phyloP scores from a whole-genome alignment of 1,284 basidiomycete species.

The Hemileia vastatrix region DNA sequence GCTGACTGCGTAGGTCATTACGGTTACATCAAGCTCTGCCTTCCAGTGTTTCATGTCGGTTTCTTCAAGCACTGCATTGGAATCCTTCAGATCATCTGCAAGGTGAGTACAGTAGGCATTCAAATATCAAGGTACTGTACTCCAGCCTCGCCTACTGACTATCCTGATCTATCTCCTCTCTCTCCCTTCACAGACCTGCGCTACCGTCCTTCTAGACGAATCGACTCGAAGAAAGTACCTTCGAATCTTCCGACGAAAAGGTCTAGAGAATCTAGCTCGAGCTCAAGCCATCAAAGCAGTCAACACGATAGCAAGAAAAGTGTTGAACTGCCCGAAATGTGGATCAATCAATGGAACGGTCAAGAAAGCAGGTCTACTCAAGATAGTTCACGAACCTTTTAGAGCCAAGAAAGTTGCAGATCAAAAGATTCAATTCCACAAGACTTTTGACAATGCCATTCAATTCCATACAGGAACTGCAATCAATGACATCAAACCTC shows the following conservation, averaged over 20 bases:
- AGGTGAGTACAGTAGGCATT: slow-evolving; percentile 51
- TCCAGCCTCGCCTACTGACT: not conserved
- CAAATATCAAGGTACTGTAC: not conserved
- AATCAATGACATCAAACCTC: slow-evolving; percentile 73
- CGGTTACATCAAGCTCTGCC: slow-evolving; percentile 88
- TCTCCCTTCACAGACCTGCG: slow-evolving; percentile 61
- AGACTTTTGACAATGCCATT: slow-evolving; percentile 69
- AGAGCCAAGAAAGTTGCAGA: slow-evolving; percentile 84
- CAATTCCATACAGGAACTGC: no score
- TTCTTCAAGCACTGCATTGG: slow-evolving; percentile 92
- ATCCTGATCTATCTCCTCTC: not conserved
- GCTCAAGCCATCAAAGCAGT: slow-evolving; percentile 79
- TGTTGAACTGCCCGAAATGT: slow-evolving; percentile 86
- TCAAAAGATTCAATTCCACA: slow-evolving; percentile 78
- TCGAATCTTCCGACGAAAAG: slow-evolving; percentile 75
- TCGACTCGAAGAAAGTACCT: slow-evolving; percentile 75
- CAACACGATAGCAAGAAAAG: slow-evolving; percentile 76
- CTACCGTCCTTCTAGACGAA: slow-evolving; percentile 79
- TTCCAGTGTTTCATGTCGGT: slow-evolving; percentile 92
- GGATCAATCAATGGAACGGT: slow-evolving; percentile 87
- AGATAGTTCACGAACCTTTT: slow-evolving; percentile 97
- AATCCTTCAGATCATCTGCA: slow-evolving; percentile 91
- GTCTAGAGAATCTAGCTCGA: slow-evolving; percentile 86
- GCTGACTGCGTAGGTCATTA: slow-evolving; percentile 97
- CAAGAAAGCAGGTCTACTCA: slow-evolving; percentile 87